Evolutionary conservation across 2,329 filamentous ascomycete genomes (phyloP).

Genomic region (Verticillium dahliae): DNA sequence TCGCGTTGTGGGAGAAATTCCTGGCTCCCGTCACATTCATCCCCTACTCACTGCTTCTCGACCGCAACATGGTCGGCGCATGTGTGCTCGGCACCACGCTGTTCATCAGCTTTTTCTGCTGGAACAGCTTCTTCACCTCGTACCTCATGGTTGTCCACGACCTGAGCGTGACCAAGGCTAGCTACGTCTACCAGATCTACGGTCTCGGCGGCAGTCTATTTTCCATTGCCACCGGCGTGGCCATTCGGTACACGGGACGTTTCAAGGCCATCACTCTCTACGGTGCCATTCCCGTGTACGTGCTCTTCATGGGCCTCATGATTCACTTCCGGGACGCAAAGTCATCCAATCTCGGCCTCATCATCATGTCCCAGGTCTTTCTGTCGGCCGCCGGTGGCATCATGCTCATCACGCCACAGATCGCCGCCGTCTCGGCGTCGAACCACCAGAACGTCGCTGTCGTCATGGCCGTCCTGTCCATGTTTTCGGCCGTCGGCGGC

Average conservation of each 20-base stretch:
- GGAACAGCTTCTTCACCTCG: constrained; percentile 34
- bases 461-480: constrained; percentile 22
- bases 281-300: constrained; percentile 25
- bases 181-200: constrained; percentile 26
- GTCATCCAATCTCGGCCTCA: constrained; percentile 21
- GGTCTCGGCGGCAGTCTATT: constrained; percentile 30
- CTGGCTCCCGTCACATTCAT: constrained; percentile 46
- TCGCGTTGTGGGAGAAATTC: constrained; percentile 43
- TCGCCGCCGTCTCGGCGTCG: constrained; percentile 24
- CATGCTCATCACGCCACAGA: constrained; percentile 29
- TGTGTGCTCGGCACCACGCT: constrained; percentile 16
- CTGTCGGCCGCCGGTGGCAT: constrained; percentile 25
- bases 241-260: constrained; percentile 21
- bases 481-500: constrained; percentile 23
- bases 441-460: constrained; percentile 25
- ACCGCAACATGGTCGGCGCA: constrained; percentile 24
- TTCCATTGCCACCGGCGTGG: constrained; percentile 30
- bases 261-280: constrained; percentile 24
- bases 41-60: constrained; percentile 35
- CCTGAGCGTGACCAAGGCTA: constrained; percentile 17
- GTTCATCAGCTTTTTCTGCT: constrained; percentile 22
- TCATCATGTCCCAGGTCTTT: constrained; percentile 31
- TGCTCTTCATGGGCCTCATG: constrained; percentile 21
- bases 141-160: constrained; percentile 30
- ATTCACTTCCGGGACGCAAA: constrained; percentile 26